Percentiles rank a stretch among this genome's conserved stretches.
Conservation (phyloP, 345 rosid species). For the Lepidium didymum region DNA sequence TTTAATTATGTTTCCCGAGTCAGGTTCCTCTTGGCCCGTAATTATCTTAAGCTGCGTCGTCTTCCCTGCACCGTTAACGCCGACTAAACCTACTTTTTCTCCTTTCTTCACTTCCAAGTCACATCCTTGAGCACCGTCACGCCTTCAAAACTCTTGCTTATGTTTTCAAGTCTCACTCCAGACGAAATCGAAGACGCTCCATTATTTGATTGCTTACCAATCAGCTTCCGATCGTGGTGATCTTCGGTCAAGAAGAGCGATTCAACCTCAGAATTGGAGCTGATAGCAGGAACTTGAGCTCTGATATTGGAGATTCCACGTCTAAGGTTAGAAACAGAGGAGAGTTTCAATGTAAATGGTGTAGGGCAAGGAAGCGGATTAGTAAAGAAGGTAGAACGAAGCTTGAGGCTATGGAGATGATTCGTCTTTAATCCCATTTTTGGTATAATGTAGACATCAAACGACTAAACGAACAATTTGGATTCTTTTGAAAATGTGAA, state of each 20-base stretch:
- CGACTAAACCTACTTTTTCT: conserved; percentile 78
- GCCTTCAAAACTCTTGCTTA: conserved; percentile 75
- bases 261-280: conserved; percentile 50
- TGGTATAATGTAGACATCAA: background rate
- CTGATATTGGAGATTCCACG: conserved; percentile 8
- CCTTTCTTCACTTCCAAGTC: conserved; percentile 82
- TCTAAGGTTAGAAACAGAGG: conserved; percentile 17
- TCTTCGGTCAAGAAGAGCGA: conserved; percentile 48
- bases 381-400: conserved; percentile 45
- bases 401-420: conserved; percentile 45
- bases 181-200: conserved; percentile 73
- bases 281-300: conserved; percentile 40
- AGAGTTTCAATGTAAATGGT: conserved; percentile 11
- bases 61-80: conserved; percentile 90
- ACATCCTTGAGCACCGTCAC: conserved; percentile 71
- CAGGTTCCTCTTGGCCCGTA: conserved; percentile 75
- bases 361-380: conserved; percentile 28
- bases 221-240: conserved; percentile 22
- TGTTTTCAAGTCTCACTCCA: conserved; percentile 70
- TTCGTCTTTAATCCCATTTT: conserved; percentile 55
- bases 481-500: background rate
- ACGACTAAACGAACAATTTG: background rate
- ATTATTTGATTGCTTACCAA: conserved; percentile 22
- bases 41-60: conserved; percentile 89
- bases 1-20: conserved; percentile 69